Conservation (phyloP, 2,329 filamentous ascomycete species). For the Hirsutella thompsonii region DNA sequence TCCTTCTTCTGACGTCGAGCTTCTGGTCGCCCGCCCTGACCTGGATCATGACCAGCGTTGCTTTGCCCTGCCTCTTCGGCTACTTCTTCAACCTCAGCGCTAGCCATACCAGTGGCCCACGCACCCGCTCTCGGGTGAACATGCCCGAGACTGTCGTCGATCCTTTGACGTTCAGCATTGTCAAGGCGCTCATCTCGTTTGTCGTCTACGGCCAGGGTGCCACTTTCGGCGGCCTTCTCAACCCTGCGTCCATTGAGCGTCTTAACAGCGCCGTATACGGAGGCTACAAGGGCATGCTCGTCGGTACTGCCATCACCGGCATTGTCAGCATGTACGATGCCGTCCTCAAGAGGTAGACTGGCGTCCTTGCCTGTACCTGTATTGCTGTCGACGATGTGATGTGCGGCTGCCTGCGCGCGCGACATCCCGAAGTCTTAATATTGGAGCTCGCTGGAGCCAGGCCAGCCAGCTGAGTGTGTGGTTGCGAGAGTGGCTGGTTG, state of each 20-base stretch:
- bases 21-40: conserved; percentile 78
- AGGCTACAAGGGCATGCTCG: conserved; percentile 56
- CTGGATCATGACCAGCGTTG: conserved; percentile 61
- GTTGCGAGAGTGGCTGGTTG: too few species aligned
- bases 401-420: too few species aligned
- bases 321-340: conserved; percentile 67
- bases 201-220: conserved; percentile 62
- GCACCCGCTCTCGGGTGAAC: conserved; percentile 27
- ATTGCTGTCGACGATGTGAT: background rate
- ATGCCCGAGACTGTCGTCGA: conserved; percentile 54
- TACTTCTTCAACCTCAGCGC: conserved; percentile 85
- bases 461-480: too few species aligned
- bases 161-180: conserved; percentile 80
- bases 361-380: background rate
- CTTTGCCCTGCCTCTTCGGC: conserved; percentile 57
- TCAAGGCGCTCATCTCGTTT: conserved; percentile 71
- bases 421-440: too few species aligned
- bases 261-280: conserved; percentile 58
- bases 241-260: conserved; percentile 43
- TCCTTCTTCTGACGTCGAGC: conserved; percentile 56
- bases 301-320: conserved; percentile 54
- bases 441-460: too few species aligned
- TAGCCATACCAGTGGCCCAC: conserved; percentile 26
- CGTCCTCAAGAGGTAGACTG: conserved; percentile 50
- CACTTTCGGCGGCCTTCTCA: conserved; percentile 49